Base-by-base conservation (phyloP, 352 stramenopile species). In the Phytophthora multivora region DNA sequence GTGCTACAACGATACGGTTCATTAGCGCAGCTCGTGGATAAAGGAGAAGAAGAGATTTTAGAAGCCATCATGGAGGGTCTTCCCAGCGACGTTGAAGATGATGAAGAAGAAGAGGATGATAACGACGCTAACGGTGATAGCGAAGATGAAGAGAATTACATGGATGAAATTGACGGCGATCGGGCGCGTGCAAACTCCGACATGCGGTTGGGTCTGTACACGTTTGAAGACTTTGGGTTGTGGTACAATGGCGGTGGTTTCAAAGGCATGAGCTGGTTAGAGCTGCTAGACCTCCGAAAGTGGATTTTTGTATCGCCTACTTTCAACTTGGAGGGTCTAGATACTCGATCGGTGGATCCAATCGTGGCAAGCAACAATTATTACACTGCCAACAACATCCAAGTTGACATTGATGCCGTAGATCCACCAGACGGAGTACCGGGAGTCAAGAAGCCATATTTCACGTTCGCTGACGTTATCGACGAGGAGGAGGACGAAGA, bases 221-320 rank as follows among this genome's bases (percentile, higher is more conserved):
- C 73, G 8, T 96, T 96, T 71, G 87, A 94, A 68, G 77, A 92
- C 15, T 96, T 96, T 53, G 87, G 85, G 1, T 47, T 79, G 25
- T 96, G 87, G 87, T 96, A 96, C 58, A 96, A 96, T 62, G 73
- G 74, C 4, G 85, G 85, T 41, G 88, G 88, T 0, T 93, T 80
- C 47, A 80, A 85, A 50, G 73, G 64, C 2, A 88, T 94, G 78
- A 95, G 86, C 45, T 96, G 86, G 86, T 55, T 96, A 7, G 88
- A 96, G 61, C 51, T 96, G 30, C 72, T 96, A 5, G 88, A 96
- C 67, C 58, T 96, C 42, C 75, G 80, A 16, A 96, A 96, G 50
- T 96, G 86, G 88, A 61, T 77, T 12, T 94, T 91, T 62, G 75
- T 95, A 25, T 93, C 81, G 10, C 69, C 82, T 8, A 59, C 70